Evolutionary conservation across 208 protist species (phyloP), one percentile per base, ranked within the genome.

Genomic region (Porcisia hertigi): DNA sequence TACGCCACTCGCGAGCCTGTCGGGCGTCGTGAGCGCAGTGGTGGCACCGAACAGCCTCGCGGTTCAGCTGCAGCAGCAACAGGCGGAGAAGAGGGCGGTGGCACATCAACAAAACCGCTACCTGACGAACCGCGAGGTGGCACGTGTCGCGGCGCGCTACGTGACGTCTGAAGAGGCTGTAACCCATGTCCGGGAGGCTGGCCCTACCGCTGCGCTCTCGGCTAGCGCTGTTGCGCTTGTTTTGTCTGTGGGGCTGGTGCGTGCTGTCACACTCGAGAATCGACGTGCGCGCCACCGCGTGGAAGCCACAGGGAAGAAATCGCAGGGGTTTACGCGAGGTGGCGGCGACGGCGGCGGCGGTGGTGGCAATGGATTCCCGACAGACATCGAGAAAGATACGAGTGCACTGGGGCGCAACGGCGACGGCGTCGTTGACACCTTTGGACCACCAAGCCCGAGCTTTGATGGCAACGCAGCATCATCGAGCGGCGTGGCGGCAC

Each of bases 241-340:
- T 18, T 41, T 82, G 49, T 45, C 72, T 0, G 77, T 82, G 16
- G 77, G 77, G 7, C 77, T 82, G 8, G 72, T 82, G 77, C 77
- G 52, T 34, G 64, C 71, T n/a, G 72, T 66, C 20, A 74, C 77
- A 45, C 57, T 66, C 49, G 77, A 57, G 34, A 82, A 82, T 36
- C 55, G 72, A 16, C 64, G 39, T 1, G 77, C 72, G 4, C 71
- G 72, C 39, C 65, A 65, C 11, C 77, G 71, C 39, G 34, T 82
- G 3, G 70, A 58, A 64, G 65, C n/a, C 2, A 49, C 9, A 8
- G 69, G 4, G 14, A 41, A 23, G 4, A 43, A n/a, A 8, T 58
- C 30, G 30, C 41, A 18, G 47, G 55, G 30, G 47, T 4, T 12
- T 25, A 36, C 64, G 11, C 20, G 18, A 36, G 63, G 59, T 49